A percentile compares a stretch with the other conserved stretches of the same genome.
Evolutionary conservation across 2,329 filamentous ascomycete genomes (phyloP).

Genomic region (Fusarium tanahbumbuense): DNA sequence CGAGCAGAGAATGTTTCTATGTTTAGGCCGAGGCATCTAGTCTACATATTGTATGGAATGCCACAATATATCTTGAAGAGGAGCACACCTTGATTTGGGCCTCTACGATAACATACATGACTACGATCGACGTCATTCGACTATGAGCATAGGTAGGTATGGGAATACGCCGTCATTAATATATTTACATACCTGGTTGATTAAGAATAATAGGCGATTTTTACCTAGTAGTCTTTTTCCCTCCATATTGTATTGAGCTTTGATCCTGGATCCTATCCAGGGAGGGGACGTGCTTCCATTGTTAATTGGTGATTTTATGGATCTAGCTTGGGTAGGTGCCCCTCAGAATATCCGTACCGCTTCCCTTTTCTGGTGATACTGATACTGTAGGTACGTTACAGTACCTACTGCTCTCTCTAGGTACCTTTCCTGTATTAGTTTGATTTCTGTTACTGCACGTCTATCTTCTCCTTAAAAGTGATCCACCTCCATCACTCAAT

Average conservation of each 20-base stretch:
- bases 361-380: not conserved
- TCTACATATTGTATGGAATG: not conserved
- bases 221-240: not conserved
- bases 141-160: not conserved
- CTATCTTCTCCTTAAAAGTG: not conserved
- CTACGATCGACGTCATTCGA: not conserved
- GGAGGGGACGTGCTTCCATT: conserved; percentile 11
- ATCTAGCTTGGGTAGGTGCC: not conserved
- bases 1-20: not conserved
- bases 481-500: not conserved
- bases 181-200: not conserved
- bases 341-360: not conserved
- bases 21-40: not conserved
- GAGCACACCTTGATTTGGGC: not conserved
- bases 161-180: not conserved
- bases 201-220: not conserved
- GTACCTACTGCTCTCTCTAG: not conserved
- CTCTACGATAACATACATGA: not conserved
- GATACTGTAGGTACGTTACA: not conserved
- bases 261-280: not conserved
- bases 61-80: not conserved
- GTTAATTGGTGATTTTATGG: conserved; percentile 23
- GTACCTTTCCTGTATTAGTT: not conserved
- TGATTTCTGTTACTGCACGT: not conserved
- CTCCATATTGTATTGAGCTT: conserved; percentile 5